These are phyloP conservation scores for Fraxinus nigra DNA, from an alignment of 305 asterid genomes.

Conservation along the genomic window DNA sequence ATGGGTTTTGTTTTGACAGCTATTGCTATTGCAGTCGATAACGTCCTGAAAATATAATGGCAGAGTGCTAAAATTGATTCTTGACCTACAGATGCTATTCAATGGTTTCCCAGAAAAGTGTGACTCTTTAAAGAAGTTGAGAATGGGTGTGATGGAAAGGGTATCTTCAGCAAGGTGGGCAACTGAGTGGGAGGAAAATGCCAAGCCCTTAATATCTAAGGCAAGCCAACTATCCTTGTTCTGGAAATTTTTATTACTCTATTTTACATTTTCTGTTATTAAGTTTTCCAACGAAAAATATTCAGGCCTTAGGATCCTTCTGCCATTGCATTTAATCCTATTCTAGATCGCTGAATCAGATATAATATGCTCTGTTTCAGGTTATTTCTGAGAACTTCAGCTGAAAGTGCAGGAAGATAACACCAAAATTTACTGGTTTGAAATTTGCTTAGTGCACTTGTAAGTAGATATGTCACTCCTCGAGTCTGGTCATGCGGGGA, in stretches of 20 bases:
- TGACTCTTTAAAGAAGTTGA: conserved; percentile 55
- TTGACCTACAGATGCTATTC: conserved; percentile 60
- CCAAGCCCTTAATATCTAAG: conserved; percentile 71
- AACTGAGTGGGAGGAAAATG: conserved; percentile 79
- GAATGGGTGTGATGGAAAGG: conserved; percentile 58
- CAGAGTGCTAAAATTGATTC: neutral
- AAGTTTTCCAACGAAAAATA: neutral
- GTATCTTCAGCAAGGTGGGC: conserved; percentile 71
- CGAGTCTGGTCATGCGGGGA: neutral
- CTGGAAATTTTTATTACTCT: neutral
- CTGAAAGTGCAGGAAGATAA: conserved; percentile 22
- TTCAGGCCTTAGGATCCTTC: neutral
- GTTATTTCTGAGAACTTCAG: conserved; percentile 38
- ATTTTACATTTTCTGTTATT: neutral
- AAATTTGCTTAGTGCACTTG: neutral
- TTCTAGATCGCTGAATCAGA: neutral
- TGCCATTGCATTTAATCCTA: neutral
- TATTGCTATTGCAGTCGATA: neutral
- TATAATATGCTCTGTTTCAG: conserved; percentile 30
- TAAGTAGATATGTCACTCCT: neutral
- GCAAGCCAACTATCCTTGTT: conserved; percentile 26
- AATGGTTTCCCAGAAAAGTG: conserved; percentile 78
- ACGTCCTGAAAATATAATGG: neutral
- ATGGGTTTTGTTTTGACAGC: neutral
- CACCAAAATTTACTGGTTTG: neutral